Conservation (phyloP, 2,329 filamentous ascomycete species). For the Fusarium sp. region DNA sequence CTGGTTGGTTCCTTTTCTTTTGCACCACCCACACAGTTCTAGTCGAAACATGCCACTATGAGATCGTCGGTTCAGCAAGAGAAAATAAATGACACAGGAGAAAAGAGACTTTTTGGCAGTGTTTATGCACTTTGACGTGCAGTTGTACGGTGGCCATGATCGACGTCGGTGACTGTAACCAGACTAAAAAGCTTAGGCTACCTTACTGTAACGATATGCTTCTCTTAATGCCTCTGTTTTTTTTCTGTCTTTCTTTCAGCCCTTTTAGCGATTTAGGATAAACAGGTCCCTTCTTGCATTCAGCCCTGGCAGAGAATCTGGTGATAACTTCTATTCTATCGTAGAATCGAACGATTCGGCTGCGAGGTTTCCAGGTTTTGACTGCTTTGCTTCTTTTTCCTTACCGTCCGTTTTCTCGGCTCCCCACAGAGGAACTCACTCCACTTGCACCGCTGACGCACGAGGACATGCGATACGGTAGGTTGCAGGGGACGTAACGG, state of each 20-base stretch:
- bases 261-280: not conserved
- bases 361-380: slow-evolving; percentile 3
- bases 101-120: not conserved
- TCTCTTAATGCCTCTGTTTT: not conserved
- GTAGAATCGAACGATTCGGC: slow-evolving; percentile 20
- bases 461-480: slow-evolving; percentile 9
- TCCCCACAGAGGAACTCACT: slow-evolving; percentile 14
- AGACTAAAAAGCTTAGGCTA: slow-evolving; percentile 9
- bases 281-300: slow-evolving; percentile 22
- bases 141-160: slow-evolving; percentile 12
- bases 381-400: not conserved
- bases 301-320: not conserved
- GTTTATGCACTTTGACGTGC: slow-evolving; percentile 3
- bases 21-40: slow-evolving; percentile 9
- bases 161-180: slow-evolving; percentile 10
- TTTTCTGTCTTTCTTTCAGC: not conserved
- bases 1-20: not conserved
- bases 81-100: slow-evolving; percentile 10
- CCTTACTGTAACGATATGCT: not conserved
- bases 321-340: not conserved
- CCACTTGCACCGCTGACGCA: slow-evolving; percentile 6
- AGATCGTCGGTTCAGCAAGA: slow-evolving; percentile 11
- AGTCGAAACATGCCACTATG: slow-evolving; percentile 12
- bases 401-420: slow-evolving; percentile 2
- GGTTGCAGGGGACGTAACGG: not conserved